Base-by-base conservation (phyloP, 192 early-diverging fungal species). In the Podila verticillata region DNA sequence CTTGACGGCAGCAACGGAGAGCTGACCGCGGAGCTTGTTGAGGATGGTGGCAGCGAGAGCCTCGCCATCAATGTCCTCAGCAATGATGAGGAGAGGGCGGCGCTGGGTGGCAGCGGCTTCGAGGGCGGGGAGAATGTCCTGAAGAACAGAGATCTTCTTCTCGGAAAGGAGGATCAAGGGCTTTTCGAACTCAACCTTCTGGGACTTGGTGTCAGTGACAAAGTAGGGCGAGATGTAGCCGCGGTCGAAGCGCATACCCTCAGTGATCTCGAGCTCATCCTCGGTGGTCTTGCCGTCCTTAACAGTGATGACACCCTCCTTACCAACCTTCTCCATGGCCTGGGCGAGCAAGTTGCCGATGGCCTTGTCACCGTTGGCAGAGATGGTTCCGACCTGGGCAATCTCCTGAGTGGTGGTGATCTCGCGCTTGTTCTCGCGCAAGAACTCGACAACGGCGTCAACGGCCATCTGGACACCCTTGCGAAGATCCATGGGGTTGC, bases 291-390 rank as follows among this genome's bases (percentile, higher is more conserved):
- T 99, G 80, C 98, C 98, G 86, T 99, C 98, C 91, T 97, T 96
- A 81, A 98, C 95, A 4, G 97, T 99, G 86, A 99, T 99, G 44
- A 98, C 98, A 72, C 98, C 98, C 88, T 99, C 98, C 89, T 99
- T 99, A 70, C 98, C 98, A 70, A 99, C 98, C 92, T 98, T 99
- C 87, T 99, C 97, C 98, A 99, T 99, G 36, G 98, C 98, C 73
- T 95, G 94, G 61, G 98, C 97, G 88, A 99, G 97, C 87, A 99
- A 83, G 63, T 90, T 85, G 68, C 98, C 98, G 39, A 99, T 94
- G 74, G 97, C 95, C 70, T 91, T 92, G 88, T 99, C 98, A 81
- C 98, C 98, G 85, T 99, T 99, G 67, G 98, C 98, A 36, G 97
- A 99, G 87, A 99, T 99, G 65, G 98, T 97, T 48, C 97, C 98